Percentiles rank a stretch among this genome's conserved stretches.
These are phyloP conservation scores for Entomortierella beljakovae DNA, from an alignment of 192 early-diverging fungal genomes.

Conservation along the genomic window DNA sequence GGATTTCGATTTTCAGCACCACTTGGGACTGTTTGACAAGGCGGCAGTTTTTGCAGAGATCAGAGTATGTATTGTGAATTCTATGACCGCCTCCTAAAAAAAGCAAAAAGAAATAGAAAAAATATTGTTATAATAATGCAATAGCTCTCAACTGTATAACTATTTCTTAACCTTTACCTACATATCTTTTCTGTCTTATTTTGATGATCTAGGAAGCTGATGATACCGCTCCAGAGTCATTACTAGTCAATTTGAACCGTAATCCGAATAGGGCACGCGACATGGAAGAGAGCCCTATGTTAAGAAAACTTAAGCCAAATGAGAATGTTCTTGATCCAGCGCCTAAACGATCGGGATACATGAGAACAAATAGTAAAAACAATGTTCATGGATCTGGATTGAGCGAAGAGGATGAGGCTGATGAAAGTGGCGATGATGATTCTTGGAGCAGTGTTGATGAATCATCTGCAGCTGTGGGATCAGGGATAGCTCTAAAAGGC, in stretches of 20 bases:
- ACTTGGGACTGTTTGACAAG: slow-evolving; percentile 79
- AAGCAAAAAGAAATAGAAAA: too few species aligned
- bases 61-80: slow-evolving; percentile 22
- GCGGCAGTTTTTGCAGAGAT: slow-evolving; percentile 76
- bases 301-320: slow-evolving; percentile 63
- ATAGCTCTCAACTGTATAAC: too few species aligned
- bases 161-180: background rate
- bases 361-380: slow-evolving; percentile 11
- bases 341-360: slow-evolving; percentile 26
- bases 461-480: background rate
- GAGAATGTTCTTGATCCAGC: slow-evolving; percentile 78
- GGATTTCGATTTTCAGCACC: slow-evolving; percentile 76
- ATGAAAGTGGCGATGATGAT: slow-evolving; percentile 44
- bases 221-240: slow-evolving; percentile 74
- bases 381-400: slow-evolving; percentile 22
- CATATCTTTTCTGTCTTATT: background rate
- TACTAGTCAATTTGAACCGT: slow-evolving; percentile 79
- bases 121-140: too few species aligned
- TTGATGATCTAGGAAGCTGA: slow-evolving; percentile 64
- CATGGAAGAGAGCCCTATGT: slow-evolving; percentile 45
- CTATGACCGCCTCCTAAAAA: too few species aligned
- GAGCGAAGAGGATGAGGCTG: slow-evolving; percentile 45
- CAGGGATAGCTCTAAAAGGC: slow-evolving; percentile 1
- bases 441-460: slow-evolving; percentile 51
- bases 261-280: slow-evolving; percentile 57